phyloP scores from a whole-genome alignment of 495 filamentous ascomycete species.

The Pyronema domesticum region DNA sequence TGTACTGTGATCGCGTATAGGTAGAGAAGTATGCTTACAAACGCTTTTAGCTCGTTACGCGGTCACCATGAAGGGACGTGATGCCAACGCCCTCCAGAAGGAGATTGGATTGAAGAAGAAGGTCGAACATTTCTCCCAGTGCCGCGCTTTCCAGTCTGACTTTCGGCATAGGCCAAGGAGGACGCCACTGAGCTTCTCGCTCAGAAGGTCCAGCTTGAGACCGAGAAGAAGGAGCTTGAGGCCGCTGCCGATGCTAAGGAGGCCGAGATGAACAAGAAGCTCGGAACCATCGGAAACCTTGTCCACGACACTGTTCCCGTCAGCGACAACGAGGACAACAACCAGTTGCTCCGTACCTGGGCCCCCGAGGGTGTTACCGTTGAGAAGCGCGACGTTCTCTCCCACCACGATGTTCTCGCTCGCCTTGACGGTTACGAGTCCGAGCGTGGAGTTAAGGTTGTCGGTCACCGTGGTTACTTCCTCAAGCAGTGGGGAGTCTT shows the following conservation, averaged over 20 bases:
- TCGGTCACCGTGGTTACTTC: slow-evolving; percentile 90
- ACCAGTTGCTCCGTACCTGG: slow-evolving; percentile 58
- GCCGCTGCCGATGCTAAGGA: slow-evolving; percentile 59
- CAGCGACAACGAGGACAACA: slow-evolving; percentile 84
- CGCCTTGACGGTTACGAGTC: slow-evolving; percentile 84
- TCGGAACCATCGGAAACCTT: slow-evolving; percentile 77
- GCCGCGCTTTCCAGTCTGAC: neutral
- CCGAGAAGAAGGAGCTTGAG: slow-evolving; percentile 61
- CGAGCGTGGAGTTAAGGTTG: slow-evolving; percentile 82
- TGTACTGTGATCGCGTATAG: slow-evolving; percentile 10
- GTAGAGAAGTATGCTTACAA: neutral
- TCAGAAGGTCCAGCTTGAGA: slow-evolving; percentile 58
- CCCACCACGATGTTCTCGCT: slow-evolving; percentile 85
- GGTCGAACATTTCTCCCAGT: slow-evolving; percentile 26
- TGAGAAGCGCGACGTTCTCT: slow-evolving; percentile 55
- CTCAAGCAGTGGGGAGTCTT: slow-evolving; percentile 81
- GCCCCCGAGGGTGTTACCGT: slow-evolving; percentile 50
- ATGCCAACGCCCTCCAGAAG: slow-evolving; percentile 77
- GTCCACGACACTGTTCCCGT: slow-evolving; percentile 87
- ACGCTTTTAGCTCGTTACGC: slow-evolving; percentile 49
- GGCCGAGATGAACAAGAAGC: slow-evolving; percentile 48
- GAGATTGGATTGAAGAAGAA: slow-evolving; percentile 87
- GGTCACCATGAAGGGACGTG: slow-evolving; percentile 56
- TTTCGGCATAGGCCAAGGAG: slow-evolving; percentile 54
- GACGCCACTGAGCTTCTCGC: slow-evolving; percentile 55